A percentile compares a stretch with the other conserved stretches of the same genome.
Conservation (phyloP, 2,329 filamentous ascomycete genomes). For the Trichoderma endophyticum region DNA sequence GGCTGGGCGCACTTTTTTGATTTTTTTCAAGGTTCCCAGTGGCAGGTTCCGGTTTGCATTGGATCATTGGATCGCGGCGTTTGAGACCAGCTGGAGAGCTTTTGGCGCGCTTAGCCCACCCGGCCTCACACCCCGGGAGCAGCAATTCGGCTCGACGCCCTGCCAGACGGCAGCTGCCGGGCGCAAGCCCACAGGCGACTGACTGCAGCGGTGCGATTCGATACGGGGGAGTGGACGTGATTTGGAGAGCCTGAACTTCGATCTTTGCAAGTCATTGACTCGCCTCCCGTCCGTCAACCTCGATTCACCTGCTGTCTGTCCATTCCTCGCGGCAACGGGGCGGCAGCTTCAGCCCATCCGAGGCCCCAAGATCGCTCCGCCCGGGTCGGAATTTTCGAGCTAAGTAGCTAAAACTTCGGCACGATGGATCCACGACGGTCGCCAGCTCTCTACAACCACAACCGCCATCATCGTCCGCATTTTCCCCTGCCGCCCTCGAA, state of each 20-base stretch:
- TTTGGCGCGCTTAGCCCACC: neutral
- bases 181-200: neutral
- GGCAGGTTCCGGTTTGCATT: neutral
- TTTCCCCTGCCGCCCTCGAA: slow-evolving; percentile 10
- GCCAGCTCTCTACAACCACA: slow-evolving; percentile 20
- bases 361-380: slow-evolving; percentile 17
- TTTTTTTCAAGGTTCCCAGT: neutral
- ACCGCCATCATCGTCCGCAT: slow-evolving; percentile 10
- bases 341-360: neutral
- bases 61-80: neutral
- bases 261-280: neutral
- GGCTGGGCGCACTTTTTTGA: slow-evolving; percentile 5
- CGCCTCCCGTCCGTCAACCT: neutral
- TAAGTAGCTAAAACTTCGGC: slow-evolving; percentile 21
- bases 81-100: neutral
- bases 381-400: slow-evolving; percentile 18
- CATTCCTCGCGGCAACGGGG: neutral
- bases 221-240: neutral
- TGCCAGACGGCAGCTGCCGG: slow-evolving; percentile 5
- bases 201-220: neutral
- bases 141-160: slow-evolving; percentile 4
- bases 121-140: neutral
- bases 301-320: neutral
- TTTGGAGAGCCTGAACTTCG: neutral
- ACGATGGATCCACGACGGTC: slow-evolving; percentile 21